Conservation (phyloP, 164 flowering plant species). For the Stephania yunnanensis region DNA sequence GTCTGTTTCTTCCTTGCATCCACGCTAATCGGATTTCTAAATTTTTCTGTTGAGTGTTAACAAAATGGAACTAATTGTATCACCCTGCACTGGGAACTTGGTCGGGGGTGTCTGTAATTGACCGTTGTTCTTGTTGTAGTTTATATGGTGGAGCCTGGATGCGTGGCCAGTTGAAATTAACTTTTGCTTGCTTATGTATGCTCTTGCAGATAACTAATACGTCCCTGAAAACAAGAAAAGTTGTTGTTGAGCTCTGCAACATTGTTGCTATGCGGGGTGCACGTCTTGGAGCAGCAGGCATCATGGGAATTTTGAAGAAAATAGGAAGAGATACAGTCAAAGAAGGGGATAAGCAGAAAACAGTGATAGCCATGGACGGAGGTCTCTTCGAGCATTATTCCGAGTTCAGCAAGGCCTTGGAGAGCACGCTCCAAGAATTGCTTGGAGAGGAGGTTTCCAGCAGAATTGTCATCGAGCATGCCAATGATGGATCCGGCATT, state of each 20-base stretch:
- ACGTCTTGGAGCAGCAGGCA: constrained; percentile 89
- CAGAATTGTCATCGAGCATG: constrained; percentile 40
- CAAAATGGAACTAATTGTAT: neutral
- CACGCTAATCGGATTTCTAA: neutral
- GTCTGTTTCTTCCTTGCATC: neutral
- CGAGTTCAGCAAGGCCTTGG: constrained; percentile 54
- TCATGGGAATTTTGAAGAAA: constrained; percentile 80
- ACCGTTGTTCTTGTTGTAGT: neutral
- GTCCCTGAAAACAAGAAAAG: constrained; percentile 68
- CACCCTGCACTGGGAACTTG: neutral
- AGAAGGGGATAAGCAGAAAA: constrained; percentile 51
- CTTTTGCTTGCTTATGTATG: neutral
- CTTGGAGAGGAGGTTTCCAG: constrained; percentile 54
- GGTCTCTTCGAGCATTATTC: constrained; percentile 82
- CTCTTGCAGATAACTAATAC: constrained; percentile 57
- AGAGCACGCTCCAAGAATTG: constrained; percentile 61
- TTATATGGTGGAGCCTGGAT: neutral
- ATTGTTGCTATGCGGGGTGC: constrained; percentile 83
- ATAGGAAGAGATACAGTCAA: constrained; percentile 57
- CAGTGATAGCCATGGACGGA: constrained; percentile 83
- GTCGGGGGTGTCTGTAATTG: neutral
- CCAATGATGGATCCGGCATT: constrained; percentile 88
- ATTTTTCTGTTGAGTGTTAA: neutral
- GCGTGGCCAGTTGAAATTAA: neutral
- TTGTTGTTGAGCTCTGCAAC: constrained; percentile 70